phyloP scores from a whole-genome alignment of 805 yeast species.

The Middelhovenomyces tepae region DNA sequence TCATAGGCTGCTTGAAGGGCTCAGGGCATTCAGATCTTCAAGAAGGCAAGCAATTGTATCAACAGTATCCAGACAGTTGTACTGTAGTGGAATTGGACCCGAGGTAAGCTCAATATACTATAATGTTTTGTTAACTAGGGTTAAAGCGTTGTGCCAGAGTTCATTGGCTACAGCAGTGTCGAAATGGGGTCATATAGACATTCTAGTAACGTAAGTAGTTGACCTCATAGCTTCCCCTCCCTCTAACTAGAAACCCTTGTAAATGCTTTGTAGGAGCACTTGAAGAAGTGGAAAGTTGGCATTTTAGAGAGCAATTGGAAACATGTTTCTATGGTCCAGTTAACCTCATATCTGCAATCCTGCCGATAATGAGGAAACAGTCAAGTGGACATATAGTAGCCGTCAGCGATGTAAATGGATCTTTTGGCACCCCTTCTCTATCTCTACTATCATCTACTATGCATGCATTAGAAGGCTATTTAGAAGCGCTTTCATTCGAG shows the following conservation, averaged over 20 bases:
- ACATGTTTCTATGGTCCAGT: conserved; percentile 9
- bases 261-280: conserved; percentile 14
- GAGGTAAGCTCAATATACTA: conserved; percentile 5
- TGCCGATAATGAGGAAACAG: conserved; percentile 20
- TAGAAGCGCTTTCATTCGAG: conserved; percentile 25
- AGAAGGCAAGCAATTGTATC: conserved; percentile 1
- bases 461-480: conserved; percentile 27
- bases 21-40: background rate
- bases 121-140: conserved; percentile 1
- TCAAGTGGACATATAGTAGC: conserved; percentile 24
- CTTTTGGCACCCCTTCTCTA: conserved; percentile 23
- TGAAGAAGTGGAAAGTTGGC: conserved; percentile 13
- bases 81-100: conserved; percentile 9
- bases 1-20: conserved; percentile 7
- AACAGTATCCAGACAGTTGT: conserved; percentile 10
- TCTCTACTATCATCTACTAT: conserved; percentile 22
- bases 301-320: conserved; percentile 15
- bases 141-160: conserved; percentile 8
- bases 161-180: conserved; percentile 14
- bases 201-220: conserved; percentile 12
- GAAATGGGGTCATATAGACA: conserved; percentile 14
- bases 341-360: conserved; percentile 20
- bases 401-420: conserved; percentile 21
- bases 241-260: conserved; percentile 1
- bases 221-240: background rate